A percentile compares a stretch with the other conserved stretches of the same genome.
Conservation (phyloP, 2,329 filamentous ascomycete species). For the Basipetospora chlamydospora region DNA sequence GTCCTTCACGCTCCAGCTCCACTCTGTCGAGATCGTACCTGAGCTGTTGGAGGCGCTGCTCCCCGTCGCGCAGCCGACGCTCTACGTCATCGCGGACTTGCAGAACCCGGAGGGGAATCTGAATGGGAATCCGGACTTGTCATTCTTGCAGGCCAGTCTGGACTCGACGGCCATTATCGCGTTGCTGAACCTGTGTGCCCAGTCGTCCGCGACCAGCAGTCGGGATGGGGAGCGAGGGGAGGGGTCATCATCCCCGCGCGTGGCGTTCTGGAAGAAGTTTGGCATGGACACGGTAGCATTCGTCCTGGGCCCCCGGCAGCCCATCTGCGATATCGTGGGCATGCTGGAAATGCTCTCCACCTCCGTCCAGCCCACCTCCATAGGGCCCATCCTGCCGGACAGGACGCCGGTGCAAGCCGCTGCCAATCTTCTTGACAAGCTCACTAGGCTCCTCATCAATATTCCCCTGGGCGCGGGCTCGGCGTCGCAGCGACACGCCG, state of each 20-base stretch:
- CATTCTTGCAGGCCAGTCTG: conserved; percentile 35
- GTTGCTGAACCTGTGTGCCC: conserved; percentile 2
- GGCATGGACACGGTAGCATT: conserved; percentile 52
- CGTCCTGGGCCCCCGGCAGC: conserved; percentile 53
- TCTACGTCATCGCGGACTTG: conserved; percentile 42
- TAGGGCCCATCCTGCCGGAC: conserved; percentile 47
- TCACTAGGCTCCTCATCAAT: conserved; percentile 48
- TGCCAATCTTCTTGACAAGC: conserved; percentile 40
- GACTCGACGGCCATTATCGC: conserved; percentile 5
- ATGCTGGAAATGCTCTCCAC: conserved; percentile 54
- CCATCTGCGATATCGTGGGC: conserved; percentile 43
- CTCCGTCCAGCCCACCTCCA: conserved; percentile 45
- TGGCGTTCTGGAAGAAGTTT: conserved; percentile 52
- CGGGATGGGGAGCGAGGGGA: conserved; percentile 11
- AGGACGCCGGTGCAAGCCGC: conserved; percentile 28
- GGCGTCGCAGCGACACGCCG: conserved; percentile 23
- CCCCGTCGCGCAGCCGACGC: conserved; percentile 40
- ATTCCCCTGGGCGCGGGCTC: conserved; percentile 19
- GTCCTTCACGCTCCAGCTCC: conserved; percentile 46
- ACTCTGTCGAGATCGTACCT: conserved; percentile 43
- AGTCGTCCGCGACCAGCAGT: background rate
- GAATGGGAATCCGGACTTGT: conserved; percentile 22
- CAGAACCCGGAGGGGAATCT: conserved; percentile 39
- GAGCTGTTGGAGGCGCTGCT: conserved; percentile 43
- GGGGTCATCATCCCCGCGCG: conserved; percentile 12